Evolutionary conservation across 2,329 filamentous ascomycete species (phyloP).

Genomic region (Cladosporium sp.): DNA sequence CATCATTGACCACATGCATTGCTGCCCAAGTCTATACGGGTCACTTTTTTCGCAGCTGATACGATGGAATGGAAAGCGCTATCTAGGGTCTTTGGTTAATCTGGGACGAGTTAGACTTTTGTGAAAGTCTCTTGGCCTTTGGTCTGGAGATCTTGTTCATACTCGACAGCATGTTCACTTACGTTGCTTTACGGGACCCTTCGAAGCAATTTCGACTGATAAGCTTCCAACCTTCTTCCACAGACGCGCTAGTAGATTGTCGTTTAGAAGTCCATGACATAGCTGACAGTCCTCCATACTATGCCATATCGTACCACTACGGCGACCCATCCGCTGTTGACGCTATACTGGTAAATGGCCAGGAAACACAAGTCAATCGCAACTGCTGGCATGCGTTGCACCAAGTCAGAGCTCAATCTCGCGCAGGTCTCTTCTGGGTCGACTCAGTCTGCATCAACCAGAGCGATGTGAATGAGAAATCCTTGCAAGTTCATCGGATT

Average conservation of each 20-base stretch:
- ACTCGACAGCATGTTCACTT: background rate
- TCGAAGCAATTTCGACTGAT: background rate
- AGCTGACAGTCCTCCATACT: background rate
- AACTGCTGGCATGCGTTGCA: background rate
- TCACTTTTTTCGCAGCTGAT: background rate
- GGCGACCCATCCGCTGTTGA: background rate
- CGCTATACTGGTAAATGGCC: background rate
- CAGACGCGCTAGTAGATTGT: background rate
- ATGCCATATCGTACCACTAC: slow-evolving; percentile 2
- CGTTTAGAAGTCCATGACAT: background rate
- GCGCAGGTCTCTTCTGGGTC: slow-evolving; percentile 16
- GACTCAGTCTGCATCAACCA: slow-evolving; percentile 27
- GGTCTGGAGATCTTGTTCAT: background rate
- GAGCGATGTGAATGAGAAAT: slow-evolving; percentile 20
- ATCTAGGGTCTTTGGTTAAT: background rate
- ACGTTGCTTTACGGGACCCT: background rate
- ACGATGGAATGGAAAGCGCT: background rate
- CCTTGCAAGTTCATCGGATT: slow-evolving; percentile 24
- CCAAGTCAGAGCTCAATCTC: background rate
- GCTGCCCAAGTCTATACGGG: background rate
- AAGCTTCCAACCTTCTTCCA: background rate
- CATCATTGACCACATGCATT: background rate
- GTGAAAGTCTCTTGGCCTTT: background rate
- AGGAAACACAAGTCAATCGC: background rate
- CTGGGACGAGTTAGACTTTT: background rate